phyloP scores from a whole-genome alignment of 192 early-diverging fungal genomes.

The Phlyctochytrium arcticum region DNA sequence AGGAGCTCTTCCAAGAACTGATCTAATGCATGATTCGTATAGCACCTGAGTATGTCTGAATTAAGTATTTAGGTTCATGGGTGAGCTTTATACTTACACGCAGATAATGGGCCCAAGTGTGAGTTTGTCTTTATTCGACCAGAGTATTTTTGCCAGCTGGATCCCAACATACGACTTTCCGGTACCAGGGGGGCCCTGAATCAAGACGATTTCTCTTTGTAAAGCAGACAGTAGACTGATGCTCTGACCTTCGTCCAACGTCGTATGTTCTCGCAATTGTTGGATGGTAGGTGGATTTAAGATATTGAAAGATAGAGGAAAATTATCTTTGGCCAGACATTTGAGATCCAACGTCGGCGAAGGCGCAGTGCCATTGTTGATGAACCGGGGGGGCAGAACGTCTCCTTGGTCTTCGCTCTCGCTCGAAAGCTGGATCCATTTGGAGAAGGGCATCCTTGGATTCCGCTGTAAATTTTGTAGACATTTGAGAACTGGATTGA shows the following conservation, averaged over 20 bases:
- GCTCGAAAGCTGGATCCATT: not conserved
- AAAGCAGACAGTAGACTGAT: constrained; percentile 45
- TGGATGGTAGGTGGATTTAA: constrained; percentile 1
- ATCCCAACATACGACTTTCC: constrained; percentile 11
- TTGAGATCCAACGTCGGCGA: not conserved
- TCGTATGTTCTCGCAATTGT: constrained; percentile 9
- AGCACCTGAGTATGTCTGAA: constrained; percentile 14
- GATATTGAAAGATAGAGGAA: too few species aligned
- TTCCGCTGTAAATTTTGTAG: not conserved
- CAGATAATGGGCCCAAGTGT: too few species aligned
- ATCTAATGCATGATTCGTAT: constrained; percentile 44
- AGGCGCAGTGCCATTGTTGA: not conserved
- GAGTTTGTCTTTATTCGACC: not conserved
- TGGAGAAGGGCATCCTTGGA: not conserved
- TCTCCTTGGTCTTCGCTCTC: constrained; percentile 12
- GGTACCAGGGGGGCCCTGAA: constrained; percentile 40
- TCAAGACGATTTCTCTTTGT: constrained; percentile 44
- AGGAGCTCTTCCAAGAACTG: constrained; percentile 57
- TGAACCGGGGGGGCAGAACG: not conserved
- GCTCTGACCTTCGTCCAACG: constrained; percentile 50
- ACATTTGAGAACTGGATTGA: too few species aligned
- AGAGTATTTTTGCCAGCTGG: not conserved
- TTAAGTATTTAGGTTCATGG: too few species aligned
- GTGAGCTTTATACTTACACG: too few species aligned
- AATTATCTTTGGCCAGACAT: not conserved